Conservation (phyloP, 441 rosid species). For the Populus hybrid region DNA sequence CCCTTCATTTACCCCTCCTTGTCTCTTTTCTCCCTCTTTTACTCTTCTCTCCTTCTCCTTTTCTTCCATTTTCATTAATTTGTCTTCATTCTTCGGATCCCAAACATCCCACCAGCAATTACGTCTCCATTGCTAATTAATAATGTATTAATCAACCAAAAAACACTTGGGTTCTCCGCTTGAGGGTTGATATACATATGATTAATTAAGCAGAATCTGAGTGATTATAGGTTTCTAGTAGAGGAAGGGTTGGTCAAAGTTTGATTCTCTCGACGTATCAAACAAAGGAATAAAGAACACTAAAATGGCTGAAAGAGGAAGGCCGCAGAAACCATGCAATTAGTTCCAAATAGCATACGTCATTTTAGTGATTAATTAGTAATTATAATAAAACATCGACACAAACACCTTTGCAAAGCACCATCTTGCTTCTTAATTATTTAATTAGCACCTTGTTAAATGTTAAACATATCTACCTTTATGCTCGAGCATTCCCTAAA, state of each 20-base stretch:
- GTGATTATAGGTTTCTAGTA: not conserved
- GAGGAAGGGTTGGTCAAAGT: not conserved
- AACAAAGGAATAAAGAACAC: too few species aligned
- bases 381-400: too few species aligned
- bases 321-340: too few species aligned
- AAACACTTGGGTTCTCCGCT: not conserved
- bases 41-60: not conserved
- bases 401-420: not conserved
- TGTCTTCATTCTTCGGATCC: not conserved
- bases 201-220: too few species aligned
- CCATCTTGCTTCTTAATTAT: not conserved
- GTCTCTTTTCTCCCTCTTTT: not conserved
- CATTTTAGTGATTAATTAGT: not conserved
- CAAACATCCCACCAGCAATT: not conserved
- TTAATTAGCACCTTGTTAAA: too few species aligned
- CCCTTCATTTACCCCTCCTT: not conserved
- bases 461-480: not conserved
- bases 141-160: not conserved
- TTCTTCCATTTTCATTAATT: not conserved
- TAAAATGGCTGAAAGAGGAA: not conserved
- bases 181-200: not conserved
- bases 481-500: slow-evolving; percentile 8
- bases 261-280: too few species aligned
- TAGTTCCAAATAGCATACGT: not conserved
- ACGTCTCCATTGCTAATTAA: not conserved